Conservation (phyloP, 805 yeast species). For the Ascoidea asiatica region DNA sequence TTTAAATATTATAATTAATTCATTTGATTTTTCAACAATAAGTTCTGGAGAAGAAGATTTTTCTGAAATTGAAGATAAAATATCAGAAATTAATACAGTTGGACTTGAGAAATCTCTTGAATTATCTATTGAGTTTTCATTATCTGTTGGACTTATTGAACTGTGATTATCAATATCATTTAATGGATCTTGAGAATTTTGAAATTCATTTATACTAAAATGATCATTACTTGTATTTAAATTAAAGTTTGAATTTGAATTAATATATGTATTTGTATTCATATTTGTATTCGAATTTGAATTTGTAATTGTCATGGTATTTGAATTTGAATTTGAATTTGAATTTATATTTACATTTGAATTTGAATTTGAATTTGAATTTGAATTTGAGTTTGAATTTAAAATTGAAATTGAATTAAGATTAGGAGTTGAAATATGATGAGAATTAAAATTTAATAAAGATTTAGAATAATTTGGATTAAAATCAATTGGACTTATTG, state of each 20-base stretch:
- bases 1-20: slow-evolving; percentile 40
- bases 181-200: no score
- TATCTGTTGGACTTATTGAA: not conserved
- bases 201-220: no score
- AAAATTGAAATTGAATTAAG: not conserved
- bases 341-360: not conserved
- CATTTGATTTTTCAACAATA: slow-evolving; percentile 51
- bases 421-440: not conserved
- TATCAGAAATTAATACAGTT: slow-evolving; percentile 52
- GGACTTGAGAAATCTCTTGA: slow-evolving; percentile 22
- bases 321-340: not conserved
- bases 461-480: not conserved
- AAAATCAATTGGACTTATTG: not conserved
- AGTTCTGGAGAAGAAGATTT: slow-evolving; percentile 34
- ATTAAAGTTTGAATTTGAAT: no score
- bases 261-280: not conserved
- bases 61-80: slow-evolving; percentile 42
- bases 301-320: not conserved
- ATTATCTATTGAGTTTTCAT: not conserved
- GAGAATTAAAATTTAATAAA: not conserved
- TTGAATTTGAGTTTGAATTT: not conserved
- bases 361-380: not conserved
- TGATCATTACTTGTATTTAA: no score
- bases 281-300: not conserved
- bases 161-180: no score